Conservation (phyloP, 139 green algal genomes). For the Picochlorum sp. region DNA sequence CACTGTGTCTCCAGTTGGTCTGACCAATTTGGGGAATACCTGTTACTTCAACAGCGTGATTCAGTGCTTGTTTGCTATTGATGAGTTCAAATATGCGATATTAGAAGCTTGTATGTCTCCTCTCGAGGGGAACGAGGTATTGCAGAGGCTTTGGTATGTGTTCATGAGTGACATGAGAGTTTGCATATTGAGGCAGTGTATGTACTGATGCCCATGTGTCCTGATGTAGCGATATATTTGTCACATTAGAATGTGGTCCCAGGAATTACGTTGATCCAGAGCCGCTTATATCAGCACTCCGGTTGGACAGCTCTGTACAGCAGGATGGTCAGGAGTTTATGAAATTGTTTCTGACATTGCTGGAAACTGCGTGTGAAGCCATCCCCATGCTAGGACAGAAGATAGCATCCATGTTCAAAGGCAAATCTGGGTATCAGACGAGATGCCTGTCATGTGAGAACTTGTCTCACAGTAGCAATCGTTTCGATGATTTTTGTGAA, state of each 20-base stretch:
- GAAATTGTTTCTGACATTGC: slow-evolving; percentile 79
- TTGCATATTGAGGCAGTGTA: background rate
- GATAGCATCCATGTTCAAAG: slow-evolving; percentile 50
- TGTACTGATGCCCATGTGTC: background rate
- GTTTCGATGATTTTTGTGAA: slow-evolving; percentile 71
- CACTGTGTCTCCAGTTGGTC: slow-evolving; percentile 36
- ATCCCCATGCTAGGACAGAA: slow-evolving; percentile 1
- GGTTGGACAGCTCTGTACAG: slow-evolving; percentile 70
- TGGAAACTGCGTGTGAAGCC: slow-evolving; percentile 51
- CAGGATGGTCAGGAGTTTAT: slow-evolving; percentile 92
- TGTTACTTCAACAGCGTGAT: slow-evolving; percentile 83
- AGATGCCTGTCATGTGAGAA: slow-evolving; percentile 50
- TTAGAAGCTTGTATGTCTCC: slow-evolving; percentile 21
- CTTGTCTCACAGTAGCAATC: slow-evolving; percentile 30
- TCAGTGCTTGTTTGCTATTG: slow-evolving; percentile 68
- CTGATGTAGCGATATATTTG: slow-evolving; percentile 39
- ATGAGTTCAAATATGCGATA: slow-evolving; percentile 49
- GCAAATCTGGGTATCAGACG: slow-evolving; percentile 64
- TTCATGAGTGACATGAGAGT: background rate
- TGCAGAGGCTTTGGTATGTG: slow-evolving; percentile 20
- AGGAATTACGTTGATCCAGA: slow-evolving; percentile 46
- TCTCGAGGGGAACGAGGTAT: slow-evolving; percentile 14
- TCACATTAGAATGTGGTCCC: slow-evolving; percentile 50
- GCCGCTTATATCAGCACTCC: slow-evolving; percentile 50
- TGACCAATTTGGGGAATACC: slow-evolving; percentile 81